Conservation (phyloP, 495 filamentous ascomycete genomes). For the Clohesyomyces aquaticus region DNA sequence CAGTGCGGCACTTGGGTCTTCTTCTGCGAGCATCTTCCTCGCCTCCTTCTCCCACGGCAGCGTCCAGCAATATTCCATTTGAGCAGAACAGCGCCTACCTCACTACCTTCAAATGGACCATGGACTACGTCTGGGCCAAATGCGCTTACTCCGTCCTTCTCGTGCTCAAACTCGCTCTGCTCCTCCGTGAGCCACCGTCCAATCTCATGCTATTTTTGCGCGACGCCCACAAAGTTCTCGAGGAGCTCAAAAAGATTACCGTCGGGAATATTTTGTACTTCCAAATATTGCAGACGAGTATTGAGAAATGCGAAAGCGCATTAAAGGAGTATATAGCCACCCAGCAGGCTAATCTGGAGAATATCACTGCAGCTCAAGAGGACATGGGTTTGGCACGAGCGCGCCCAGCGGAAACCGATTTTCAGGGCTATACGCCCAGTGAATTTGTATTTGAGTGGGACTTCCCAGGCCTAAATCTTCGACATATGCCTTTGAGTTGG, state of each 20-base stretch:
- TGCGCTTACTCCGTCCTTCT: conserved; percentile 59
- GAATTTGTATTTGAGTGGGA: conserved; percentile 60
- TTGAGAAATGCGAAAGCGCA: conserved; percentile 55
- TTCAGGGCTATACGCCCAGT: conserved; percentile 57
- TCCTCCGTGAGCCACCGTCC: conserved; percentile 51
- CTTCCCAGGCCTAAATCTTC: conserved; percentile 57
- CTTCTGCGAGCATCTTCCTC: conserved; percentile 37
- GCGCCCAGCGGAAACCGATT: conserved; percentile 41
- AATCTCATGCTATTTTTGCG: conserved; percentile 51
- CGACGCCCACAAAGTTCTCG: conserved; percentile 52
- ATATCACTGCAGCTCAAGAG: conserved; percentile 2
- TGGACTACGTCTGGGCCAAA: conserved; percentile 63
- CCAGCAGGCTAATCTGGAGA: conserved; percentile 1
- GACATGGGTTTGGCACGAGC: neutral
- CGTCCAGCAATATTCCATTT: conserved; percentile 17
- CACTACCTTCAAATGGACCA: conserved; percentile 55
- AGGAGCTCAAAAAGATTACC: conserved; percentile 50
- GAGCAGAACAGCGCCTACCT: conserved; percentile 52
- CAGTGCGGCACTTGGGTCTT: conserved; percentile 55
- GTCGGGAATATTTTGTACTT: conserved; percentile 48
- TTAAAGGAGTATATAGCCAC: conserved; percentile 48
- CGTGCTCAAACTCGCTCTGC: conserved; percentile 55
- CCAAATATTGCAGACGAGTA: conserved; percentile 49
- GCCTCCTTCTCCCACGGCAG: neutral
- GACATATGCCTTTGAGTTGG: conserved; percentile 53